Percentiles rank a stretch among this genome's conserved stretches.
These are phyloP conservation scores for Pseudopediastrum boryanum DNA, from an alignment of 139 green algal species.

Conservation along the genomic window DNA sequence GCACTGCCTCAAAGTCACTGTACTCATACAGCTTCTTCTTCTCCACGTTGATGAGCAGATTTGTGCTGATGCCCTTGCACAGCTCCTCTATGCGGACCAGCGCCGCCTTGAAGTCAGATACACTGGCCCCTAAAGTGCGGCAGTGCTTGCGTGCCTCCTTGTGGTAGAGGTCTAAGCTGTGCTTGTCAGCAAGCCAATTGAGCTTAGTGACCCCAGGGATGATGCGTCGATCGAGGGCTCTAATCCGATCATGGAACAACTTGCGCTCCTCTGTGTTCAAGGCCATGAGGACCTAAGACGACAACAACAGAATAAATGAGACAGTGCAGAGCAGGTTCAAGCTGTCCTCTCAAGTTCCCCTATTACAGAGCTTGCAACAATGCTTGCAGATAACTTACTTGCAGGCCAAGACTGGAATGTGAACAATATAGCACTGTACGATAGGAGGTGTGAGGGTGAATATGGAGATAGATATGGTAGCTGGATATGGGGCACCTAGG, in stretches of 20 bases:
- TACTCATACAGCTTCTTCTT: conserved; percentile 89
- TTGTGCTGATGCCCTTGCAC: conserved; percentile 65
- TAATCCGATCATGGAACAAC: conserved; percentile 86
- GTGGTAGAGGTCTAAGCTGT: conserved; percentile 82
- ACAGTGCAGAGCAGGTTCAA: too few species aligned
- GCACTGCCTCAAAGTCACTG: conserved; percentile 74
- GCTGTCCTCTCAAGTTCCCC: too few species aligned
- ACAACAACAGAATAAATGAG: neutral
- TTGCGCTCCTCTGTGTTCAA: conserved; percentile 78
- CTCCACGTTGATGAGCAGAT: conserved; percentile 80
- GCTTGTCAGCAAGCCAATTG: conserved; percentile 70
- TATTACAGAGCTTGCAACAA: too few species aligned
- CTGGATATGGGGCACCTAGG: too few species aligned
- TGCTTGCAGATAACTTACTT: too few species aligned
- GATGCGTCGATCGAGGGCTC: conserved; percentile 85
- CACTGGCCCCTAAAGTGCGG: conserved; percentile 67
- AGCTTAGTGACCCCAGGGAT: conserved; percentile 85
- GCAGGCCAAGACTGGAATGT: too few species aligned
- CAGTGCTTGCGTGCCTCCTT: conserved; percentile 74
- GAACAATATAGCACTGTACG: too few species aligned
- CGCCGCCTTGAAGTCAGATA: conserved; percentile 78
- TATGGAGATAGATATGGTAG: too few species aligned
- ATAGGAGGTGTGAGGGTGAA: too few species aligned
- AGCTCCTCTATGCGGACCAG: conserved; percentile 62
- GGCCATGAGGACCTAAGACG: conserved; percentile 62